These are phyloP conservation scores for Suhomyces anneliseae DNA, from an alignment of 1,139 yeast genomes.

Conservation along the genomic window DNA sequence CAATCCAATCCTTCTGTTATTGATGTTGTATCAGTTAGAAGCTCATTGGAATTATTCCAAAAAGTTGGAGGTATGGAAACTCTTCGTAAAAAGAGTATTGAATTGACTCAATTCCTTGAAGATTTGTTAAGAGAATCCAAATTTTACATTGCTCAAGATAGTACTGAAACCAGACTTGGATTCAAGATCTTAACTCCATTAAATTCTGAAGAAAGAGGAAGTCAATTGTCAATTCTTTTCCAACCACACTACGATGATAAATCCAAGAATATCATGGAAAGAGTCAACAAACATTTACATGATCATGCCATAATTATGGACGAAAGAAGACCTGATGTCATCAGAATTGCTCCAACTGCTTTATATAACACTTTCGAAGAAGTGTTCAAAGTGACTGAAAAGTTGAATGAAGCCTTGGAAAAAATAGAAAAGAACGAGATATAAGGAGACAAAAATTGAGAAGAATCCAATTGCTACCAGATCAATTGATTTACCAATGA, in stretches of 20 bases:
- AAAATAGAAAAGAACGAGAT: constrained; percentile 3
- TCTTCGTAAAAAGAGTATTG: constrained; percentile 57
- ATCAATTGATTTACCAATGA: not conserved
- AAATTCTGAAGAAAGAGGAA: constrained; percentile 61
- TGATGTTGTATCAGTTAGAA: constrained; percentile 69
- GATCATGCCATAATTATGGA: constrained; percentile 74
- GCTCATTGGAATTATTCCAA: constrained; percentile 63
- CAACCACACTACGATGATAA: constrained; percentile 47
- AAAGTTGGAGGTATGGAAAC: constrained; percentile 62
- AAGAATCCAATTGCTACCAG: not conserved
- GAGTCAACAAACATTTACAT: constrained; percentile 51
- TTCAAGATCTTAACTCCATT: constrained; percentile 76
- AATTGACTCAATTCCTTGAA: constrained; percentile 59
- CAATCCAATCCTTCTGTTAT: constrained; percentile 92
- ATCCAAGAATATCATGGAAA: constrained; percentile 57
- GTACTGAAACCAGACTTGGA: constrained; percentile 30
- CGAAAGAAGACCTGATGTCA: constrained; percentile 86
- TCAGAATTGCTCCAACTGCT: constrained; percentile 81
- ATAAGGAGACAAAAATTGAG: not conserved
- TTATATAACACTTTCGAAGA: constrained; percentile 77
- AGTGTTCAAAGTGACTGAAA: constrained; percentile 29
- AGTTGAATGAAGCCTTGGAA: constrained; percentile 5
- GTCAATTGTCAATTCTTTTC: constrained; percentile 76
- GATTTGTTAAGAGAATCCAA: constrained; percentile 42
- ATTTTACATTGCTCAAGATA: constrained; percentile 41